Conservation (phyloP, 2,329 filamentous ascomycete genomes). For the Penicillium sp. region DNA sequence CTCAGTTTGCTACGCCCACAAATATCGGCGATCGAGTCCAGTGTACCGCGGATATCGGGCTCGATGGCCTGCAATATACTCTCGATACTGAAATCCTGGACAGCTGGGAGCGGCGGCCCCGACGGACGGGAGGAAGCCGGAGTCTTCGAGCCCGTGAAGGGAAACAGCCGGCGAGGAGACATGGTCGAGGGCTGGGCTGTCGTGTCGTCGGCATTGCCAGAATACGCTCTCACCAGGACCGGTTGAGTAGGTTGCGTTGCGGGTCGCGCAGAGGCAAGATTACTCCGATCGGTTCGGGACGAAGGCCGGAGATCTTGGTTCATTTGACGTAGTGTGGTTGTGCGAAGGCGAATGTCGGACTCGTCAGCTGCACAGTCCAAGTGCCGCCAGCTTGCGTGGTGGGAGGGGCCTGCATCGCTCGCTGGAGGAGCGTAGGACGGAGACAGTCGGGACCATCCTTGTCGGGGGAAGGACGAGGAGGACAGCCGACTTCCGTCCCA, state of each 20-base stretch:
- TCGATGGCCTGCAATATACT: conserved; percentile 61
- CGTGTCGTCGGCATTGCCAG: conserved; percentile 39
- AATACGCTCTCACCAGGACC: conserved; percentile 50
- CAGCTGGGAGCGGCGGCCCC: conserved; percentile 48
- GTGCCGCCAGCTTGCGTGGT: conserved; percentile 28
- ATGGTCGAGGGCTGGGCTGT: conserved; percentile 33
- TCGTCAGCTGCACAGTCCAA: conserved; percentile 35
- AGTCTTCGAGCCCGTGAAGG: conserved; percentile 28
- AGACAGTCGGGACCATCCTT: conserved; percentile 36
- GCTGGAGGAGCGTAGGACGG: conserved; percentile 29
- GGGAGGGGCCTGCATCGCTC: conserved; percentile 25
- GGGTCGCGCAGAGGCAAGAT: conserved; percentile 25
- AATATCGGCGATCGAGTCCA: conserved; percentile 67
- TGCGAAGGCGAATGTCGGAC: conserved; percentile 35
- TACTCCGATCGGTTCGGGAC: conserved; percentile 31
- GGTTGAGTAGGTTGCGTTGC: conserved; percentile 45
- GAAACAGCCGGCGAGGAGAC: conserved; percentile 37
- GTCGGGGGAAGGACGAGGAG: conserved; percentile 35
- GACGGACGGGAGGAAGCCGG: conserved; percentile 25
- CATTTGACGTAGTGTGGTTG: conserved; percentile 38
- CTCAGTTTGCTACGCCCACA: conserved; percentile 65
- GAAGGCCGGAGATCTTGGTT: conserved; percentile 32
- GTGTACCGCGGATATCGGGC: conserved; percentile 60
- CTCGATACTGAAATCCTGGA: conserved; percentile 60
- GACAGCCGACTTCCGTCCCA: conserved; percentile 33